Percentiles rank a stretch among this genome's conserved stretches.
phyloP scores from a whole-genome alignment of 805 yeast genomes.

The Metschnikowia gruessii region DNA sequence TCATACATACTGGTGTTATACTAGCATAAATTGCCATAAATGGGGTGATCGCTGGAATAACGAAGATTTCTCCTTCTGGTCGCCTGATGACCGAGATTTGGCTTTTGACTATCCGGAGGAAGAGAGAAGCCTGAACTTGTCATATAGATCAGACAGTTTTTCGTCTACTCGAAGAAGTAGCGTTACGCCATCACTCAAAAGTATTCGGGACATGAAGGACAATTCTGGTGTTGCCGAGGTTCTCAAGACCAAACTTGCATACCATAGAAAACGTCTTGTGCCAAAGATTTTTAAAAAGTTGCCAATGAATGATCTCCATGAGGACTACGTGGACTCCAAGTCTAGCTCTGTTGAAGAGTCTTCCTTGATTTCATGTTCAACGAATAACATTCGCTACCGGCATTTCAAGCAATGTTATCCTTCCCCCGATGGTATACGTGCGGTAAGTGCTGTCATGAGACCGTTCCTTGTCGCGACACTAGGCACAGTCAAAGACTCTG shows the following conservation, averaged over 20 bases:
- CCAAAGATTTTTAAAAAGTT: constrained; percentile 12
- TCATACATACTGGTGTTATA: constrained; percentile 86
- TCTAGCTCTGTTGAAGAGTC: constrained; percentile 9
- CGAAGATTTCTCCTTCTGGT: constrained; percentile 90
- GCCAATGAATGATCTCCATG: constrained; percentile 2
- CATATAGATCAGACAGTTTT: constrained; percentile 5
- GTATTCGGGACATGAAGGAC: constrained; percentile 11
- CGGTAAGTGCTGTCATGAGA: constrained; percentile 68
- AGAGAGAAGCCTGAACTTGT: constrained; percentile 4
- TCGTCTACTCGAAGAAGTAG: constrained; percentile 15
- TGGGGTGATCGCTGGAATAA: constrained; percentile 94
- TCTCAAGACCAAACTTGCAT: constrained; percentile 11
- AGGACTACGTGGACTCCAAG: constrained; percentile 9
- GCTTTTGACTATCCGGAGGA: constrained; percentile 18
- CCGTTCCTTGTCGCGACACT: constrained; percentile 68
- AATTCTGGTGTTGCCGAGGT: constrained; percentile 10
- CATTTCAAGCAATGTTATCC: constrained; percentile 38
- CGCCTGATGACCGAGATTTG: constrained; percentile 53
- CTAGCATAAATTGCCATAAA: constrained; percentile 65
- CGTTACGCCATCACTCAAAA: constrained; percentile 15
- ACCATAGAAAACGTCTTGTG: constrained; percentile 13
- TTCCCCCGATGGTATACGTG: constrained; percentile 65
- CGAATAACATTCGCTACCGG: constrained; percentile 19
- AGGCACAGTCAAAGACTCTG: constrained; percentile 55
- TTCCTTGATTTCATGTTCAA: constrained; percentile 13